A percentile compares a stretch with the other conserved stretches of the same genome.
Evolutionary conservation across 192 early-diverging fungal species (phyloP).

Genomic region (Anaeromyces robustus): DNA sequence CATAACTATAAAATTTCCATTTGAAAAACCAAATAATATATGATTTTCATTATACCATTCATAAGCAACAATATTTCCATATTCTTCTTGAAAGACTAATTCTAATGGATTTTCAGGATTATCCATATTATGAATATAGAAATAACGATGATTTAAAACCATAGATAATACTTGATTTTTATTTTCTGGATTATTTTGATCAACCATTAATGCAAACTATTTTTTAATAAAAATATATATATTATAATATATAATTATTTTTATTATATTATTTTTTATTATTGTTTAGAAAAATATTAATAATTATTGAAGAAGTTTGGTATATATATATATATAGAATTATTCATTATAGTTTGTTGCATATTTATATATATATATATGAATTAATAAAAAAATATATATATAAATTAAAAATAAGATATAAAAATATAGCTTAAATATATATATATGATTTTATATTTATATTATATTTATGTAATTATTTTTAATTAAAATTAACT

Average conservation of each 20-base stretch:
- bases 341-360: too few species aligned
- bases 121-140: slow-evolving; percentile 23
- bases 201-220: slow-evolving; percentile 5
- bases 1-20: slow-evolving; percentile 27
- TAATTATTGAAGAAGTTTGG: too few species aligned
- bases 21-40: slow-evolving; percentile 24
- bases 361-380: too few species aligned
- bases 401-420: too few species aligned
- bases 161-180: slow-evolving; percentile 20
- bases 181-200: slow-evolving; percentile 9
- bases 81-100: slow-evolving; percentile 27
- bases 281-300: not conserved
- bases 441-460: too few species aligned
- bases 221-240: not conserved
- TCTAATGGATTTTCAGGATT: slow-evolving; percentile 23
- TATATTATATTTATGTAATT: too few species aligned
- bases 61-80: slow-evolving; percentile 24
- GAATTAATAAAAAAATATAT: too few species aligned
- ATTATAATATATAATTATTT: too few species aligned
- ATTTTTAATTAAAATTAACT: not conserved
- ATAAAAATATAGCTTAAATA: too few species aligned
- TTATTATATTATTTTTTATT: not conserved
- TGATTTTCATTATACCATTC: slow-evolving; percentile 28
- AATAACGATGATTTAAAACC: slow-evolving; percentile 16
- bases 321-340: too few species aligned